phyloP scores from a whole-genome alignment of 306 rosid species.

The Vicia villosa region DNA sequence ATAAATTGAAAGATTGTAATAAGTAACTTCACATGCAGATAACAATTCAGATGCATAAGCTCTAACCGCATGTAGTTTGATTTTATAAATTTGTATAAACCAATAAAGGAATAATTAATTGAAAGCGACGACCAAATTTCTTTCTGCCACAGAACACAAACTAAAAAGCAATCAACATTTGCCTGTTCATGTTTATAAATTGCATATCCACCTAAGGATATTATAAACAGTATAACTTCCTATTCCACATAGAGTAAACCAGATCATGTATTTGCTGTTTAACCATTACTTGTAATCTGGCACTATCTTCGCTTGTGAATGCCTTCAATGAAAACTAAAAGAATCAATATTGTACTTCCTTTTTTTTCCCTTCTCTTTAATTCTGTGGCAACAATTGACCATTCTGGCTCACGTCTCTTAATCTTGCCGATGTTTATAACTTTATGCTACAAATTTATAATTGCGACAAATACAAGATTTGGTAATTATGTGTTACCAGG shows the following conservation, averaged over 20 bases:
- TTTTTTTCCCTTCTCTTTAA: not conserved
- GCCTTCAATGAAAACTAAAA: constrained; percentile 7
- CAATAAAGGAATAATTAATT: constrained; percentile 14
- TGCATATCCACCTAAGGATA: constrained; percentile 15
- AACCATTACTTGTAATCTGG: constrained; percentile 5
- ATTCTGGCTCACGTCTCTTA: constrained; percentile 10
- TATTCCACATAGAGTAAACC: constrained; percentile 2
- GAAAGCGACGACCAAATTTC: constrained; percentile 22
- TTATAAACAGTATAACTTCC: not conserved
- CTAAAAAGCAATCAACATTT: constrained; percentile 24
- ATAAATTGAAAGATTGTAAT: constrained; percentile 34
- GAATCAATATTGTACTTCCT: not conserved
- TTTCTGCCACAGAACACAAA: not conserved
- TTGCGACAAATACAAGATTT: constrained; percentile 2
- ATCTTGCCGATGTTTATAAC: not conserved
- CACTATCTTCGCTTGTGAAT: constrained; percentile 6
- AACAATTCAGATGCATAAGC: constrained; percentile 23
- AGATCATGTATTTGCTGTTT: constrained; percentile 18
- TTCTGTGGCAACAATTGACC: constrained; percentile 10
- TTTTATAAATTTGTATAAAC: not conserved
- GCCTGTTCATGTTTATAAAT: not conserved
- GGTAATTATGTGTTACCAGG: constrained; percentile 5
- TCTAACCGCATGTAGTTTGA: constrained; percentile 22
- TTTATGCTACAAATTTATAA: not conserved
- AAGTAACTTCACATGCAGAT: constrained; percentile 39